phyloP scores from a whole-genome alignment of 192 early-diverging fungal species.

The Umbelopsis sp. region DNA sequence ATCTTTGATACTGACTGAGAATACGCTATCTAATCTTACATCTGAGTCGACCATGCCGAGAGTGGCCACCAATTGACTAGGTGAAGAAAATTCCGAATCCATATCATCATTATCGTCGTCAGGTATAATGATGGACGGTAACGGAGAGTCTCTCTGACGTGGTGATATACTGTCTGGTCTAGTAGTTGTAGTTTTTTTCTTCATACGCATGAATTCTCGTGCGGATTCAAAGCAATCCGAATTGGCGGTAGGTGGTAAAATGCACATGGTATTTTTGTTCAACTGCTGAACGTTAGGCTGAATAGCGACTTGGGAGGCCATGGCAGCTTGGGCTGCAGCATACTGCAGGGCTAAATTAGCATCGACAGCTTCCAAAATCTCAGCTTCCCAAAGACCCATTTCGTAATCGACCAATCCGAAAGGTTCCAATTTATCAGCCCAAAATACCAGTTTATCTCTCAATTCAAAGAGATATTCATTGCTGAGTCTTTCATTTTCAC shows the following conservation, averaged over 20 bases:
- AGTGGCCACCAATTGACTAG: background rate
- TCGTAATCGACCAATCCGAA: constrained; percentile 86
- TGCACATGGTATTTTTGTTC: background rate
- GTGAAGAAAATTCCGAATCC: constrained; percentile 10
- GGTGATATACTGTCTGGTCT: background rate
- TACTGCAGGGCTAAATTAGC: constrained; percentile 44
- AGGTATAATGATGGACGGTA: constrained; percentile 10
- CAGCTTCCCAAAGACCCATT: constrained; percentile 78
- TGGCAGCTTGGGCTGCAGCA: constrained; percentile 33
- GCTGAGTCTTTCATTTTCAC: constrained; percentile 53
- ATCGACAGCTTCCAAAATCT: constrained; percentile 70
- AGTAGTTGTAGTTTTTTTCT: background rate
- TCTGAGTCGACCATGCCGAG: constrained; percentile 1
- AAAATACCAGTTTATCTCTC: constrained; percentile 59
- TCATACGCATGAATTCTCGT: background rate
- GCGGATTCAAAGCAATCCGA: constrained; percentile 3
- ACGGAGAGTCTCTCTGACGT: background rate
- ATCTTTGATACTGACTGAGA: constrained; percentile 7
- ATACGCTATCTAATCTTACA: background rate
- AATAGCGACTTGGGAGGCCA: constrained; percentile 23
- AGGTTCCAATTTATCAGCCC: constrained; percentile 70
- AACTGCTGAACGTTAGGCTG: background rate
- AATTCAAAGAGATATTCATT: constrained; percentile 62
- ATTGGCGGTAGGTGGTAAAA: constrained; percentile 1
- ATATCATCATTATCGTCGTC: background rate